phyloP scores from a whole-genome alignment of 768 basidiomycete species.

The Sarcodon aspratus region DNA sequence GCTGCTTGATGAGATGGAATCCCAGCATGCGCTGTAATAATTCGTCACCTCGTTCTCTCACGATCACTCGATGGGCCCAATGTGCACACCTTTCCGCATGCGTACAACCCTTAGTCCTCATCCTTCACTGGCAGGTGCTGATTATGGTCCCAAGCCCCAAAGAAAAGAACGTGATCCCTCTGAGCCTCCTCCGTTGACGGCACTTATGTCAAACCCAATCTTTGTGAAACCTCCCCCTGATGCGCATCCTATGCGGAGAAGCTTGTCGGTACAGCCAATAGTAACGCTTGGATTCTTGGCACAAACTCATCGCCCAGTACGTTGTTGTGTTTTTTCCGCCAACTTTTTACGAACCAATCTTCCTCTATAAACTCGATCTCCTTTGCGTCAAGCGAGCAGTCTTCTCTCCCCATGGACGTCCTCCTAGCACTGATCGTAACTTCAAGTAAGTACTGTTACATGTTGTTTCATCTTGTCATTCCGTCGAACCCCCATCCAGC shows the following conservation, averaged over 20 bases:
- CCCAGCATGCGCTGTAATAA: not conserved
- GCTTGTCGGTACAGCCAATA: constrained; percentile 2
- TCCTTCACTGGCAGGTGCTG: constrained; percentile 25
- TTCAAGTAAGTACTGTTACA: constrained; percentile 15
- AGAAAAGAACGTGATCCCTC: constrained; percentile 39
- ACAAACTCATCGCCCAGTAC: constrained; percentile 43
- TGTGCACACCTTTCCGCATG: constrained; percentile 40
- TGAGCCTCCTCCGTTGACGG: constrained; percentile 57
- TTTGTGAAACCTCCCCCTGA: constrained; percentile 53
- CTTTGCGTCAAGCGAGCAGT: constrained; percentile 33
- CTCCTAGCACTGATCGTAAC: constrained; percentile 25
- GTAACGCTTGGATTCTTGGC: constrained; percentile 16
- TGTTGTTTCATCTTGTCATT: constrained; percentile 16
- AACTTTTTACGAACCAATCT: not conserved
- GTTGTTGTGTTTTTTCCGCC: constrained; percentile 15
- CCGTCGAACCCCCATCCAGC: constrained; percentile 1
- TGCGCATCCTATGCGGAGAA: constrained; percentile 9
- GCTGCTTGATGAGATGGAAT: not conserved
- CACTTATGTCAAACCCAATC: constrained; percentile 52
- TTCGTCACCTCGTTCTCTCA: constrained; percentile 17
- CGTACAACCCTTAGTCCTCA: constrained; percentile 66
- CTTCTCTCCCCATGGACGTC: constrained; percentile 27
- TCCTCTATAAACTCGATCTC: constrained; percentile 31
- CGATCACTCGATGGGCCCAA: constrained; percentile 37
- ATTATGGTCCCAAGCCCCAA: constrained; percentile 30